Evolutionary conservation across 2,329 filamentous ascomycete genomes (phyloP).

Genomic region (Penicillium sp.): DNA sequence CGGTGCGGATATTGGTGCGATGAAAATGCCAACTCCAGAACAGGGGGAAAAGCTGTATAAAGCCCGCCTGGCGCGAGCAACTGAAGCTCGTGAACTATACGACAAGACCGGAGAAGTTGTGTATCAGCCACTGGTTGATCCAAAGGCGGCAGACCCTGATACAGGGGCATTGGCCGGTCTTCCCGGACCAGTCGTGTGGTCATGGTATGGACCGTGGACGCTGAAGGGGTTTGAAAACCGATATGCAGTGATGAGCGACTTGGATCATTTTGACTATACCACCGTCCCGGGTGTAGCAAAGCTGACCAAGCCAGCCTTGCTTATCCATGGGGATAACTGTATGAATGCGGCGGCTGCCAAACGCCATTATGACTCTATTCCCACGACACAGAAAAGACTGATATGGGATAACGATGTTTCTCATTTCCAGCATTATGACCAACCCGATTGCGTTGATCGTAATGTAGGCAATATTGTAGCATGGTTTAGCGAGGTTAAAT

Average conservation of each 20-base stretch:
- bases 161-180: constrained; percentile 24
- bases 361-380: constrained; percentile 24
- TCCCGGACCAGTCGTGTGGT: constrained; percentile 26
- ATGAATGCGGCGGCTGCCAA: constrained; percentile 28
- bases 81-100: constrained; percentile 23
- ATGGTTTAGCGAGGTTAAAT: constrained; percentile 22
- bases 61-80: constrained; percentile 22
- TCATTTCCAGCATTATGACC: constrained; percentile 27
- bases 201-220: constrained; percentile 29
- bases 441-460: constrained; percentile 24
- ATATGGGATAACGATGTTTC: constrained; percentile 28
- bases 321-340: constrained; percentile 29
- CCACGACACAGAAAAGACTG: constrained; percentile 24
- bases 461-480: constrained; percentile 26
- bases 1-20: constrained; percentile 21
- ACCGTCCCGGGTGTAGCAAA: constrained; percentile 27
- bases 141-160: constrained; percentile 21
- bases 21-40: constrained; percentile 26
- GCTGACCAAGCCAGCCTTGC: constrained; percentile 25
- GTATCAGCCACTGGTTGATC: constrained; percentile 25
- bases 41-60: constrained; percentile 26
- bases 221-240: constrained; percentile 28
- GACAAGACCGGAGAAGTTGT: constrained; percentile 26
- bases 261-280: constrained; percentile 28
- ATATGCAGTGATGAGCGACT: constrained; percentile 29